These are phyloP conservation scores for Cladosporium velox DNA, from an alignment of 2,329 filamentous ascomycete genomes.

Conservation along the genomic window DNA sequence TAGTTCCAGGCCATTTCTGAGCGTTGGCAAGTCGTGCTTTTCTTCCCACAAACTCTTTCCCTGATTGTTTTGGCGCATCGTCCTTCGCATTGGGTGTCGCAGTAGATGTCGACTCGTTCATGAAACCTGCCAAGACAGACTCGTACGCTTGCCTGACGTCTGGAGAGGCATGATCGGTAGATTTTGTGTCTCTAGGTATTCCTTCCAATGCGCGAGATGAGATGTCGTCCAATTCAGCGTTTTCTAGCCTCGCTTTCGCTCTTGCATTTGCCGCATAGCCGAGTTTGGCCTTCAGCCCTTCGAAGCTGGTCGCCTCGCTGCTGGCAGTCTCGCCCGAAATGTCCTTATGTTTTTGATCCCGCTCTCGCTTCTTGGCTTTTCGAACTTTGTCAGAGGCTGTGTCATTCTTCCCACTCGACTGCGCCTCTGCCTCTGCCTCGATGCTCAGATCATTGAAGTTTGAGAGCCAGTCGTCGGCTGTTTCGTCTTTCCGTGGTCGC, in stretches of 20 bases:
- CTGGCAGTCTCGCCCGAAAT: background rate
- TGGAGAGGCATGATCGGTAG: background rate
- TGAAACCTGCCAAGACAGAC: background rate
- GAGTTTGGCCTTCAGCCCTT: background rate
- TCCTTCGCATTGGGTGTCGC: background rate
- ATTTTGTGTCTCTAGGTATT: background rate
- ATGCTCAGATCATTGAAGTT: constrained; percentile 15
- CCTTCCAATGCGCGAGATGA: background rate
- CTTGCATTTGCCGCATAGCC: background rate
- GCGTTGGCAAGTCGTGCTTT: background rate
- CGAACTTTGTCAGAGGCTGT: background rate
- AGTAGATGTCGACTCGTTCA: background rate
- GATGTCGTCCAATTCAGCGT: background rate
- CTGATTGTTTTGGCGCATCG: background rate
- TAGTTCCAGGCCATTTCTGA: background rate
- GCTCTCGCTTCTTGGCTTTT: background rate
- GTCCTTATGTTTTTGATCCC: background rate
- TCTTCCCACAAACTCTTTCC: background rate
- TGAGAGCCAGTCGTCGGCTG: background rate
- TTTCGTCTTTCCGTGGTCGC: constrained; percentile 5
- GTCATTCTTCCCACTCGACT: background rate
- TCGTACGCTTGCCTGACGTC: background rate
- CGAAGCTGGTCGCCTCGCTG: background rate
- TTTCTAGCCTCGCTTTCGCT: background rate
- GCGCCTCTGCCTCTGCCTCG: background rate